phyloP scores from a whole-genome alignment of 768 basidiomycete species.

The Xanthoconium stramineum region DNA sequence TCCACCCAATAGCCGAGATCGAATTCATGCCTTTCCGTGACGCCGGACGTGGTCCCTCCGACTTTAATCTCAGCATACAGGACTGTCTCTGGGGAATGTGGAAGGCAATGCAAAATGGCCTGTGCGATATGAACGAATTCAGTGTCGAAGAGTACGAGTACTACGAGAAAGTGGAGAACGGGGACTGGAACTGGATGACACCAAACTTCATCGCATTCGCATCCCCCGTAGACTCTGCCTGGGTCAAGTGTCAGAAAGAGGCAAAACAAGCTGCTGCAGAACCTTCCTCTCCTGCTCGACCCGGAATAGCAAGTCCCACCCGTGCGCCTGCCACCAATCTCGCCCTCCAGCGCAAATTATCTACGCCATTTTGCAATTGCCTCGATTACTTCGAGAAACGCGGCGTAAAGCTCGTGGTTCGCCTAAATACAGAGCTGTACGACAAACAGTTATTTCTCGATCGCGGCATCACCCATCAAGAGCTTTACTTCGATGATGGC shows the following conservation, averaged over 20 bases:
- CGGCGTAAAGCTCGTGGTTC: constrained; percentile 86
- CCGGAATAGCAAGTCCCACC: constrained; percentile 21
- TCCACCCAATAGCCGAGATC: constrained; percentile 87
- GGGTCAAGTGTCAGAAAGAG: constrained; percentile 76
- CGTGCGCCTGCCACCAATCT: constrained; percentile 37
- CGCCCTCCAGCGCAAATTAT: constrained; percentile 74
- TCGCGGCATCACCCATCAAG: constrained; percentile 83
- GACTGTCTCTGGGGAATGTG: constrained; percentile 87
- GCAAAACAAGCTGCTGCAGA: constrained; percentile 39
- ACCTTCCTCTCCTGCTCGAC: constrained; percentile 26
- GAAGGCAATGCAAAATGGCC: constrained; percentile 87
- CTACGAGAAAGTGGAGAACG: constrained; percentile 94
- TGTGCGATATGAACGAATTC: constrained; percentile 95
- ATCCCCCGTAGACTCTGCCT: constrained; percentile 78
- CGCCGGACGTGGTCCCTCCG: constrained; percentile 87
- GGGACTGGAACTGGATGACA: constrained; percentile 95
- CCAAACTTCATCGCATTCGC: constrained; percentile 93
- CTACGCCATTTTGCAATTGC: constrained; percentile 83
- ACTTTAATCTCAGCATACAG: constrained; percentile 91
- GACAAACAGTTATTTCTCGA: constrained; percentile 78
- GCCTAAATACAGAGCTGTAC: constrained; percentile 91
- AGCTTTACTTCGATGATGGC: constrained; percentile 97
- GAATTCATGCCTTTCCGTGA: constrained; percentile 97
- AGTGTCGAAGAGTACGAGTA: constrained; percentile 89
- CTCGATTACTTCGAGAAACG: constrained; percentile 89